These are phyloP conservation scores for Rhexocercosporidium sp. DNA, from an alignment of 2,329 filamentous ascomycete genomes.

Conservation along the genomic window DNA sequence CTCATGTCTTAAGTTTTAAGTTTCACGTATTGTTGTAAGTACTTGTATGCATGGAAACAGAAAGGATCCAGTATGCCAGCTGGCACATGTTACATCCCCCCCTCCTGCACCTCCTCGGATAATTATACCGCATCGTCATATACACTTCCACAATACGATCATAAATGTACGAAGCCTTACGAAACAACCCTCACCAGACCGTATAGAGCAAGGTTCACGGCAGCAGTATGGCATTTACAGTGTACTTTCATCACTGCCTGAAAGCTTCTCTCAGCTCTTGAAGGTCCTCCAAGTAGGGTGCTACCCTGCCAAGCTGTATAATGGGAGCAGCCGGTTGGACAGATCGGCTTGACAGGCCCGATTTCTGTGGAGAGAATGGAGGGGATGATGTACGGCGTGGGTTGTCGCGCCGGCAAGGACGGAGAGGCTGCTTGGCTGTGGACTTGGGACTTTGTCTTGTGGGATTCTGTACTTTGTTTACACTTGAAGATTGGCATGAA, in stretches of 20 bases:
- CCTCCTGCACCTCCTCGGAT: not conserved
- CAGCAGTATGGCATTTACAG: not conserved
- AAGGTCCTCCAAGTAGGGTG: too few species aligned
- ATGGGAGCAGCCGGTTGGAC: not conserved
- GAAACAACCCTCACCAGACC: not conserved
- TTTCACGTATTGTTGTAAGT: too few species aligned
- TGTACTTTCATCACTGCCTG: not conserved
- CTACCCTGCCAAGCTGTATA: not conserved
- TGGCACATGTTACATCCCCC: not conserved
- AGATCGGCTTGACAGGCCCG: not conserved
- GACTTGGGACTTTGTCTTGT: too few species aligned
- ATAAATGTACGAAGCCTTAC: not conserved
- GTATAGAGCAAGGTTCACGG: not conserved
- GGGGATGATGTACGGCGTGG: not conserved
- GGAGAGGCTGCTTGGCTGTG: not conserved
- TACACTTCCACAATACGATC: not conserved
- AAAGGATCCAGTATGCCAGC: not conserved
- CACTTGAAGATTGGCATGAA: too few species aligned
- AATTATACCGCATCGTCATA: not conserved
- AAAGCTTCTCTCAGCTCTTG: conserved; percentile 12
- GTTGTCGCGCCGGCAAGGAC: conserved; percentile 1
- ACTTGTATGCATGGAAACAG: not conserved
- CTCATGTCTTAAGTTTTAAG: not conserved
- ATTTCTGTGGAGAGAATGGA: not conserved
- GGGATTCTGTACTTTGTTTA: too few species aligned